These are phyloP conservation scores for Aquanectria penicillioides DNA, from an alignment of 2,329 filamentous ascomycete species.

Conservation along the genomic window DNA sequence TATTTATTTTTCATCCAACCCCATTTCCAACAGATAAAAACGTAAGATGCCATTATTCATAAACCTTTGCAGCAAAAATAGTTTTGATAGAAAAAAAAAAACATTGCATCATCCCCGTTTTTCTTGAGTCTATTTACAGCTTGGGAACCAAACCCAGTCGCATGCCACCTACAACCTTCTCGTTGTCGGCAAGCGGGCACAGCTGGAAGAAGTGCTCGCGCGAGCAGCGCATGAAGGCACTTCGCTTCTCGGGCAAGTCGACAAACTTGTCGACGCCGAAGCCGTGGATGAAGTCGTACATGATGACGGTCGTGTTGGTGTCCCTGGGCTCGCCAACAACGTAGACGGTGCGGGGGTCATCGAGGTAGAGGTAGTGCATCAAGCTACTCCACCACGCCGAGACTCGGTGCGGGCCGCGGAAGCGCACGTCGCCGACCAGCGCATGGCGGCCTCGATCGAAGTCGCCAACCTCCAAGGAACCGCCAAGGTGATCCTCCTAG, in stretches of 20 bases:
- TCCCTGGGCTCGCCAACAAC: constrained; percentile 78
- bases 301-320: constrained; percentile 74
- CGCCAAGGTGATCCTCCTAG: constrained; percentile 65
- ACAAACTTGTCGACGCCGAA: constrained; percentile 78
- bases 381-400: constrained; percentile 70
- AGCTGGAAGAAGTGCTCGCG: constrained; percentile 77
- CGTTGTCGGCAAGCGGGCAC: constrained; percentile 66
- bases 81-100: constrained; percentile 5
- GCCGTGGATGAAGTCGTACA: constrained; percentile 79
- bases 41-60: no score
- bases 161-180: constrained; percentile 65
- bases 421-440: constrained; percentile 67
- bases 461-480: constrained; percentile 65
- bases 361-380: constrained; percentile 71
- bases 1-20: no score
- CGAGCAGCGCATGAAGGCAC: constrained; percentile 72
- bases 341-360: constrained; percentile 65
- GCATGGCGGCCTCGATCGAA: constrained; percentile 69
- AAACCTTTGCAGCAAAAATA: no score
- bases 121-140: constrained; percentile 47
- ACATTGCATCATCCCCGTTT: neutral
- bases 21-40: no score
- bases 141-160: constrained; percentile 64
- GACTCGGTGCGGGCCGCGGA: constrained; percentile 69
- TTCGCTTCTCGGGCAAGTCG: constrained; percentile 77